phyloP scores from a whole-genome alignment of 2,329 filamentous ascomycete species.

The Calonectria honghensis region DNA sequence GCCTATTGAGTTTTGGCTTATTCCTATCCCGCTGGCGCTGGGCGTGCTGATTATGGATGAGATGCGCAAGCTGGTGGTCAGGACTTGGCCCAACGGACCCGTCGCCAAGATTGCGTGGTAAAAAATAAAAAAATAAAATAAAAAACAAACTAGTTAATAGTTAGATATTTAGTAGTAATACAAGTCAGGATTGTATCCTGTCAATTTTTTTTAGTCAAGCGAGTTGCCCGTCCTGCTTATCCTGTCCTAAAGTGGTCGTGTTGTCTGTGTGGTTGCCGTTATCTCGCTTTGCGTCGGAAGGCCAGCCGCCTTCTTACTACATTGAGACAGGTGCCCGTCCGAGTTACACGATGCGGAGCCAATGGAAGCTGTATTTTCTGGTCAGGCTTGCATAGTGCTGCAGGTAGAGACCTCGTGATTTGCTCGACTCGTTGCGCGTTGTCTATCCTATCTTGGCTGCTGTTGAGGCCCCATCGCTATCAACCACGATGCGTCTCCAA shows the following conservation, averaged over 20 bases:
- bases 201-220: not conserved
- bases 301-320: conserved; percentile 1
- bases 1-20: conserved; percentile 71
- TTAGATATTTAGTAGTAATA: not conserved
- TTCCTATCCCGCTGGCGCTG: conserved; percentile 70
- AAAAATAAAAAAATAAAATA: not conserved
- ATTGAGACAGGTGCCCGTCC: not conserved
- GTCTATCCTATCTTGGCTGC: conserved; percentile 1
- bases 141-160: not conserved
- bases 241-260: not conserved
- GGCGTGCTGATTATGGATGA: conserved; percentile 72
- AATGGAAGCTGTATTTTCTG: not conserved
- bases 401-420: not conserved
- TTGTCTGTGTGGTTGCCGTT: not conserved
- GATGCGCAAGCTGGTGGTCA: conserved; percentile 69
- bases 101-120: conserved; percentile 71
- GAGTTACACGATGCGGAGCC: not conserved
- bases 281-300: conserved; percentile 30
- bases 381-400: not conserved
- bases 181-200: conserved; percentile 1
- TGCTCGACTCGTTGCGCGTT: not conserved
- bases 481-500: conserved; percentile 23
- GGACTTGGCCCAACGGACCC: conserved; percentile 65
- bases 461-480: conserved; percentile 2
- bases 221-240: not conserved